A percentile compares a stretch with the other conserved stretches of the same genome.
phyloP scores from a whole-genome alignment of 192 early-diverging fungal genomes.

The Phlyctochytrium bullatum region DNA sequence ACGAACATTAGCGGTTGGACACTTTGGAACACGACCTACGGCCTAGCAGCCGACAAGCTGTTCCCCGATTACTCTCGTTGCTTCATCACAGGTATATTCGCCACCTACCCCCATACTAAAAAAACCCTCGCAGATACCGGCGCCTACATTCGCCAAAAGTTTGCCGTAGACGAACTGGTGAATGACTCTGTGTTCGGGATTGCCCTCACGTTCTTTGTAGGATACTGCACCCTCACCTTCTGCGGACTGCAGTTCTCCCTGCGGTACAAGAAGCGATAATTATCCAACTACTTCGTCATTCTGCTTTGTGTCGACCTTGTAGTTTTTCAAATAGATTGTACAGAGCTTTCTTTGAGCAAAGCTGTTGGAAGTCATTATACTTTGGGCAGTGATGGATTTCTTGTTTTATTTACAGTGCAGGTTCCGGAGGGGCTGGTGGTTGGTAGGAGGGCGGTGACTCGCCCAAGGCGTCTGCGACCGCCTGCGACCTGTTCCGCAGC shows the following conservation, averaged over 20 bases:
- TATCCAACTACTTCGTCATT: too few relatives aligned
- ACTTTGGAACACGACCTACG: neutral
- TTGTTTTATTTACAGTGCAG: too few relatives aligned
- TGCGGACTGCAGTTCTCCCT: neutral
- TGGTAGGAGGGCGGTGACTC: too few relatives aligned
- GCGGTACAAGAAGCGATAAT: conserved; percentile 1
- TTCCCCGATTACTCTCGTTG: neutral
- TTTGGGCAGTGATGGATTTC: too few relatives aligned
- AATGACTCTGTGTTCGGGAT: neutral
- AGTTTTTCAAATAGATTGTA: too few relatives aligned
- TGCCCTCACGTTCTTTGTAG: neutral
- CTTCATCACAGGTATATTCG: conserved; percentile 3
- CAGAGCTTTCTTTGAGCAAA: too few relatives aligned
- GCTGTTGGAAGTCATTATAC: too few relatives aligned
- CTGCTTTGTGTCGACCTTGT: too few relatives aligned
- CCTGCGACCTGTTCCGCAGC: too few relatives aligned
- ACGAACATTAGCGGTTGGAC: neutral
- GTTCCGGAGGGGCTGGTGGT: too few relatives aligned
- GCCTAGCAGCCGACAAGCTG: neutral
- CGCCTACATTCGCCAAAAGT: conserved; percentile 1
- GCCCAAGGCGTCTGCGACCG: too few relatives aligned
- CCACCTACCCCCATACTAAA: neutral
- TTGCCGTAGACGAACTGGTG: neutral
- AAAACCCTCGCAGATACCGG: neutral
- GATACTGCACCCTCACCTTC: neutral